phyloP scores from a whole-genome alignment of 345 rosid genomes.

The Aegle marmelos region DNA sequence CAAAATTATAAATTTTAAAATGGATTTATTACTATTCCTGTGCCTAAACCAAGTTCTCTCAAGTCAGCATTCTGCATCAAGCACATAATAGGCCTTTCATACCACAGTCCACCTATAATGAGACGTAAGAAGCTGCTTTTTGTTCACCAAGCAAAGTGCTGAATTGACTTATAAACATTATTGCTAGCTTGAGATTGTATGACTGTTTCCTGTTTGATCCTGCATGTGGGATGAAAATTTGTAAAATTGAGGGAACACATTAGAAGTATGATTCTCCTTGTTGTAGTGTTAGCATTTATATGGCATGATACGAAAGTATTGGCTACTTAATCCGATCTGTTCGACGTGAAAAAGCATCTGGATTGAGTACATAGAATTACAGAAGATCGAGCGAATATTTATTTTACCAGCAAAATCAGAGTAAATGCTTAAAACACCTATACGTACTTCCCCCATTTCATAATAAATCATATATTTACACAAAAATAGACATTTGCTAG shows the following conservation, averaged over 20 bases:
- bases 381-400: neutral
- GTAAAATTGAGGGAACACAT: neutral
- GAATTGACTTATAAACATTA: too few species aligned
- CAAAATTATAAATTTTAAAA: too few species aligned
- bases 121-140: neutral
- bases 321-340: neutral
- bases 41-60: neutral
- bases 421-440: neutral
- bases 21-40: neutral
- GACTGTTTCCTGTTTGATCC: neutral
- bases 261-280: neutral
- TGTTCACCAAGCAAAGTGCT: neutral
- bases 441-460: neutral
- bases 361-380: neutral
- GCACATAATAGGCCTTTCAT: neutral
- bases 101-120: neutral
- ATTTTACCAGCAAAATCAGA: neutral
- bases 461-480: neutral
- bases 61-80: too few species aligned
- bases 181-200: neutral
- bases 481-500: neutral
- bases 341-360: neutral
- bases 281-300: neutral
- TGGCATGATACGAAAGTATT: neutral
- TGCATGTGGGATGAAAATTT: neutral